Conservation (phyloP, 805 yeast genomes). For the Kodamaea hsintzibuensis region DNA sequence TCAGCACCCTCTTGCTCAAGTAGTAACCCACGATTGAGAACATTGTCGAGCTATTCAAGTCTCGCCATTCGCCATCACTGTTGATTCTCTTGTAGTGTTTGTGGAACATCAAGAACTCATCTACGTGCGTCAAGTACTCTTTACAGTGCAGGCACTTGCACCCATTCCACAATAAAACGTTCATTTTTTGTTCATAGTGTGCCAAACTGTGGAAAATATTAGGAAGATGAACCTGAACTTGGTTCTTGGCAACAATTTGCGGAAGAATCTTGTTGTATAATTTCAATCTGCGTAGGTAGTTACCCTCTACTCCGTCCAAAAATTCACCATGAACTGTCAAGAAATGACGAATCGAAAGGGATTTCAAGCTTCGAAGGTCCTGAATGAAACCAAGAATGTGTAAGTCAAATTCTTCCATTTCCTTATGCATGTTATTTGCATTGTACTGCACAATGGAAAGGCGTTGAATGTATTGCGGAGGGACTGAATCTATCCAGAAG, state of each 20-base stretch:
- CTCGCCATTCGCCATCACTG: conserved; percentile 46
- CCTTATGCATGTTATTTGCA: conserved; percentile 32
- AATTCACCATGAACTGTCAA: conserved; percentile 60
- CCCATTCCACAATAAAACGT: conserved; percentile 76
- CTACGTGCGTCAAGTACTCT: conserved; percentile 50
- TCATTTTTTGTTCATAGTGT: conserved; percentile 69
- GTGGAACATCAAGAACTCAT: conserved; percentile 63
- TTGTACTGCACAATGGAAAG: conserved; percentile 37
- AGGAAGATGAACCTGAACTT: conserved; percentile 55
- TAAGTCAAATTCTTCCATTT: conserved; percentile 46
- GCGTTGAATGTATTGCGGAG: conserved; percentile 27
- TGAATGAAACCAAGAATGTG: conserved; percentile 41
- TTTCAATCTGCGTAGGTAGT: conserved; percentile 58
- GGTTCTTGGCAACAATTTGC: conserved; percentile 25
- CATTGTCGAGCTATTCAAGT: conserved; percentile 38
- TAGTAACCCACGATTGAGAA: conserved; percentile 12
- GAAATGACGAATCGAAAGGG: conserved; percentile 40
- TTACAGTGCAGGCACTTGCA: conserved; percentile 64
- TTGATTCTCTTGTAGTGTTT: conserved; percentile 48
- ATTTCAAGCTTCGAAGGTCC: background rate
- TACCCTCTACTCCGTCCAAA: conserved; percentile 72
- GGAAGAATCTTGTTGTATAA: conserved; percentile 54
- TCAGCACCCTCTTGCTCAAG: conserved; percentile 8
- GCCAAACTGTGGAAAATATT: conserved; percentile 59
- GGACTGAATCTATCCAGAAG: background rate